Conservation (phyloP, 139 green algal species). For the Chloropicon primus region DNA sequence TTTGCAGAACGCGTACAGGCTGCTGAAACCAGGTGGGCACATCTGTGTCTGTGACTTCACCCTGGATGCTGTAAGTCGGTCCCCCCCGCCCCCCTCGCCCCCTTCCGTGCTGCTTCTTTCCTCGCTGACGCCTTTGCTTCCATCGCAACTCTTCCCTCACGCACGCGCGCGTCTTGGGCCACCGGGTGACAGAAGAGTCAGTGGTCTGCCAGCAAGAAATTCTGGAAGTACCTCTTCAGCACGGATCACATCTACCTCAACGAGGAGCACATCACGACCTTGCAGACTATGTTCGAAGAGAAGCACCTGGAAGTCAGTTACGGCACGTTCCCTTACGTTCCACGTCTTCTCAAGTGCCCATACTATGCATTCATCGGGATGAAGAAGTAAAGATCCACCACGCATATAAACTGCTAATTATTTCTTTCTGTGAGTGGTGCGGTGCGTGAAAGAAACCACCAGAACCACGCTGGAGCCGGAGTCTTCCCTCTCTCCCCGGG, state of each 20-base stretch:
- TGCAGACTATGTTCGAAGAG: slow-evolving; percentile 5
- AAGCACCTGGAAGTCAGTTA: neutral
- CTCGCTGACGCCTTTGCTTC: neutral
- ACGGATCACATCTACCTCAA: slow-evolving; percentile 4
- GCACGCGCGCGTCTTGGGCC: no score
- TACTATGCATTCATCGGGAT: slow-evolving; percentile 1
- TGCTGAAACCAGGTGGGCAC: slow-evolving; percentile 6
- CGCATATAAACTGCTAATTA: no score
- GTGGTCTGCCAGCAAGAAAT: neutral
- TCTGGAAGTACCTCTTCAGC: slow-evolving; percentile 4
- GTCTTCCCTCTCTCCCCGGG: no score
- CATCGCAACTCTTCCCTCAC: neutral
- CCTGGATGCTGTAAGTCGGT: neutral
- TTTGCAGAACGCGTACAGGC: neutral
- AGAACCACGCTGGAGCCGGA: no score
- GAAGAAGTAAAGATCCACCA: slow-evolving; percentile 2
- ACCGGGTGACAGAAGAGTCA: neutral
- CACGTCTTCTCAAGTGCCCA: neutral
- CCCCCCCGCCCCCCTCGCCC: neutral
- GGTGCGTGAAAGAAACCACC: no score
- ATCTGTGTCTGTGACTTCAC: slow-evolving; percentile 8
- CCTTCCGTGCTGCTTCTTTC: neutral
- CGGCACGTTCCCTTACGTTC: slow-evolving; percentile 6
- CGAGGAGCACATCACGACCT: slow-evolving; percentile 2
- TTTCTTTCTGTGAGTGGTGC: no score